Percentiles rank a stretch among this genome's conserved stretches.
Evolutionary conservation across 768 basidiomycete genomes (phyloP).

Genomic region (Lentinula boryana): DNA sequence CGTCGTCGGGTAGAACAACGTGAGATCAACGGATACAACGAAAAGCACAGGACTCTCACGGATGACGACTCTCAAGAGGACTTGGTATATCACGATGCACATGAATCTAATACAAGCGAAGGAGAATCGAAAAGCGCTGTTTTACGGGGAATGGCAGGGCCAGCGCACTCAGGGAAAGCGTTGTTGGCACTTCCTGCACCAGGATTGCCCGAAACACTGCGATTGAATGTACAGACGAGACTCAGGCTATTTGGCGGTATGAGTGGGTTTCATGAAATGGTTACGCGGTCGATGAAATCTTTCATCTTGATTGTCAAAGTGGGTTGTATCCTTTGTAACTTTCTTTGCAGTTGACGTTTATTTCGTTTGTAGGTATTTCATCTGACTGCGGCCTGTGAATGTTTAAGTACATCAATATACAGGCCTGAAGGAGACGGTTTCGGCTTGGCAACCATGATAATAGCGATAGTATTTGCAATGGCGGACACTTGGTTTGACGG

Average conservation of each 20-base stretch:
- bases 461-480: constrained; percentile 18
- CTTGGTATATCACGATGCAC: background rate
- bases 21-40: background rate
- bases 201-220: background rate
- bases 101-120: background rate
- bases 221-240: background rate
- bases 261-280: background rate
- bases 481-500: constrained; percentile 21
- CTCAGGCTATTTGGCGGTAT: background rate
- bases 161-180: background rate
- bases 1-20: background rate
- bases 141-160: too few species aligned
- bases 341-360: background rate
- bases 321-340: background rate
- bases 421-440: background rate
- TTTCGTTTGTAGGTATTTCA: background rate
- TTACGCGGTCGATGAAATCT: constrained; percentile 19
- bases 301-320: constrained; percentile 23
- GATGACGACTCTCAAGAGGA: background rate
- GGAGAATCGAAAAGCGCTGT: background rate
- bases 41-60: background rate
- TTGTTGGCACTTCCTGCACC: constrained; percentile 2
- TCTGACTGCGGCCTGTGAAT: constrained; percentile 15
- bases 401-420: background rate
- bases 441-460: constrained; percentile 6